Evolutionary conservation across 202 grass and related monocot genomes (phyloP).

Genomic region (Zizania palustris): DNA sequence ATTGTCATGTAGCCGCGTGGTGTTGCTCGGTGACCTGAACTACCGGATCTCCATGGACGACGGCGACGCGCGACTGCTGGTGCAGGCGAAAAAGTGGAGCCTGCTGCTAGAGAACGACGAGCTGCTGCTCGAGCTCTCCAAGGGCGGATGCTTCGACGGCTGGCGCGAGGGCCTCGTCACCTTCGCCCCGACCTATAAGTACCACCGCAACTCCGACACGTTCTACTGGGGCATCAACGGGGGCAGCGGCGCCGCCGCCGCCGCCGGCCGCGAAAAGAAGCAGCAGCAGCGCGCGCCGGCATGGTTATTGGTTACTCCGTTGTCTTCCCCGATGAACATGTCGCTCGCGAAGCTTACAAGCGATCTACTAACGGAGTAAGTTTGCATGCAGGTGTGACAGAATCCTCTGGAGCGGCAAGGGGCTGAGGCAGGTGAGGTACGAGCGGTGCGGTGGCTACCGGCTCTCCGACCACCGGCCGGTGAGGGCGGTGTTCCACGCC

Average conservation of each 20-base stretch:
- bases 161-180: slow-evolving; percentile 74
- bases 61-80: slow-evolving; percentile 51
- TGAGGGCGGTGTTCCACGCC: slow-evolving; percentile 60
- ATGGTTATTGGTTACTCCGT: slow-evolving; percentile 66
- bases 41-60: slow-evolving; percentile 74
- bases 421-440: slow-evolving; percentile 65
- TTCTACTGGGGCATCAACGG: slow-evolving; percentile 52
- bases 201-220: slow-evolving; percentile 62
- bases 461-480: slow-evolving; percentile 81
- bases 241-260: background rate
- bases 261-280: background rate
- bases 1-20: slow-evolving; percentile 53
- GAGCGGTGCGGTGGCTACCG: slow-evolving; percentile 59
- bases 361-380: background rate
- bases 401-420: slow-evolving; percentile 73
- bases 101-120: slow-evolving; percentile 76
- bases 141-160: slow-evolving; percentile 53
- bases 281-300: slow-evolving; percentile 64
- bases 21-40: slow-evolving; percentile 85
- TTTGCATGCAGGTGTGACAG: slow-evolving; percentile 72
- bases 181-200: slow-evolving; percentile 86
- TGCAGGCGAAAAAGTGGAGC: slow-evolving; percentile 61
- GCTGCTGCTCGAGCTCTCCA: slow-evolving; percentile 61
- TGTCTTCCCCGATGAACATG: background rate
- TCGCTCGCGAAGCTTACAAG: background rate